Base-by-base conservation (phyloP, 345 rosid genomes). In the Physaria fendleri region DNA sequence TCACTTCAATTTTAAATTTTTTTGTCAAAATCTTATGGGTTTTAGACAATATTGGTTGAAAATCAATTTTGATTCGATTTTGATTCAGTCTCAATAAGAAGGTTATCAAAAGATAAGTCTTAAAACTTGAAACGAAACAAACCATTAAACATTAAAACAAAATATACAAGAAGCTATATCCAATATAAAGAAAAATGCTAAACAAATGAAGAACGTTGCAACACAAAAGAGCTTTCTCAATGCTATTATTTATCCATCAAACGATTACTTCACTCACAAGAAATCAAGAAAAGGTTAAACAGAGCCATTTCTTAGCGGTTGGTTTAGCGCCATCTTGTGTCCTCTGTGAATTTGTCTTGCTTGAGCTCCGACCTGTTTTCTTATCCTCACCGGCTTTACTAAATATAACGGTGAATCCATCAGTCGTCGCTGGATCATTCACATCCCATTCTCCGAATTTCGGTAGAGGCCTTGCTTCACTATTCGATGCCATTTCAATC, bases 381-480 rank as follows among this genome's bases (percentile, higher is more conserved):
- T 73, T 73, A 11, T 73, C 77, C 5, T 73, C 56, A n/a, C 81
- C 73, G 14, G 81, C 78, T 64, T 77, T 77, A 38, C 48, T 49
- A 29, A 77, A 77, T 33, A 65, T 69, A 15, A 73, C 62, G 10
- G 78, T 69, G 50, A 69, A 77, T 4, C 81, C 81, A 6, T 77
- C 81, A 0, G 77, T 67, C 5, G 71, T 68, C 13, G 75, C 70
- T 0, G 77, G 80, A 69, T 77, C 78, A 56, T 73, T 77, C 57
- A 77, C 81, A 48, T 73, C 76, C 81, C 78, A 77, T 5, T 73
- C 81, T 4, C 81, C 81, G 33, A 73, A 77, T 58, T 59, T 65
- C 0, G 77, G 80, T 2, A 72, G 34, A 51, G 78, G 53, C 25
- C 78, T 61, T 13, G 47, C 63, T 12, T 61, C 74, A n/a, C n/a